phyloP scores from a whole-genome alignment of 345 rosid genomes.

The Theobroma cacao region DNA sequence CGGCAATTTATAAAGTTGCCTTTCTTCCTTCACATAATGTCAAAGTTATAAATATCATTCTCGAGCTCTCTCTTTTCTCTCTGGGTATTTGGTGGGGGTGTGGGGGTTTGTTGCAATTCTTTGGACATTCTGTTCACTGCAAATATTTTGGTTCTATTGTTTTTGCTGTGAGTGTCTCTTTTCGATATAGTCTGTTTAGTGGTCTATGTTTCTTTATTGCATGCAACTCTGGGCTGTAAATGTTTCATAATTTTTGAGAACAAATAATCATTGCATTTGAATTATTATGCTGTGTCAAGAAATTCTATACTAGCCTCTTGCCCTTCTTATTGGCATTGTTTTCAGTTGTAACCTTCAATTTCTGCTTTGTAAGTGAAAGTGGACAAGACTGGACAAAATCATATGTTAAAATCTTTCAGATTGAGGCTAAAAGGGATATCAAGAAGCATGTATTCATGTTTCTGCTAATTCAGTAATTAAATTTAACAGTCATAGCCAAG shows the following conservation, averaged over 20 bases:
- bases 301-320: neutral
- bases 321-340: neutral
- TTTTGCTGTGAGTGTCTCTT: neutral
- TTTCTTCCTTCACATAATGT: neutral
- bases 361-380: neutral
- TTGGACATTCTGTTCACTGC: neutral
- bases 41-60: neutral
- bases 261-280: neutral
- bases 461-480: neutral
- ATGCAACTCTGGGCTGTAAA: neutral
- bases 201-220: neutral
- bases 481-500: neutral
- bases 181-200: neutral
- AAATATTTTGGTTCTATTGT: neutral
- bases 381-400: neutral
- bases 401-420: neutral
- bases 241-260: neutral
- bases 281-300: neutral
- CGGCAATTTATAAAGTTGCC: neutral
- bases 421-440: neutral
- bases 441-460: neutral
- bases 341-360: conserved; percentile 5
- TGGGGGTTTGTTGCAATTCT: neutral
- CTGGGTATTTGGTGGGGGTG: neutral
- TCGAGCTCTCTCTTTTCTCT: neutral